Evolutionary conservation across 257 asterid genomes (phyloP).

Genomic region (Craterostigma plantagineum): DNA sequence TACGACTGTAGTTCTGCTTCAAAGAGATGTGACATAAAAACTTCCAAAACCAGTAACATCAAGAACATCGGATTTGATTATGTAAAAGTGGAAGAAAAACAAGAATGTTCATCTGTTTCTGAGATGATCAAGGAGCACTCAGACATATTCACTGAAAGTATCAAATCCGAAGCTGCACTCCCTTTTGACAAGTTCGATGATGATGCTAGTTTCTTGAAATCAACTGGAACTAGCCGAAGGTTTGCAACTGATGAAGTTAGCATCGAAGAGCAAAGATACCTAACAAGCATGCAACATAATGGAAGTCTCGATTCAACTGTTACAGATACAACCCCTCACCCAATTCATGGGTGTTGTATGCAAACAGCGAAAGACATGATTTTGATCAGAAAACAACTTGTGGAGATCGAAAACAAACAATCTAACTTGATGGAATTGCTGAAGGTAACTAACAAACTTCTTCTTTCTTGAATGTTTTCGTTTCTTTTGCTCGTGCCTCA

Average conservation of each 20-base stretch:
- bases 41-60: constrained; percentile 25
- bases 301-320: constrained; percentile 76
- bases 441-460: constrained; percentile 31
- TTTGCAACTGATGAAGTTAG: constrained; percentile 46
- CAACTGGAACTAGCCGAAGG: constrained; percentile 38
- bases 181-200: constrained; percentile 26
- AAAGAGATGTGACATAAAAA: constrained; percentile 34
- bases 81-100: constrained; percentile 58
- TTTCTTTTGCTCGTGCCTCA: too few relatives aligned
- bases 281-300: constrained; percentile 35
- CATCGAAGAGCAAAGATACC: constrained; percentile 50
- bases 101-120: constrained; percentile 54
- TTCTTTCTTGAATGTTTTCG: constrained; percentile 7
- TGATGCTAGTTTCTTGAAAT: constrained; percentile 39
- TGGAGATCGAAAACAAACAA: constrained; percentile 76
- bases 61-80: constrained; percentile 41
- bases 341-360: constrained; percentile 32
- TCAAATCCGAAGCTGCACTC: constrained; percentile 25
- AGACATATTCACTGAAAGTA: constrained; percentile 37
- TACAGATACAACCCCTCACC: constrained; percentile 48
- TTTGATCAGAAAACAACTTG: constrained; percentile 53
- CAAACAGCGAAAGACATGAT: constrained; percentile 53
- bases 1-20: constrained; percentile 58
- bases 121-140: too few relatives aligned
- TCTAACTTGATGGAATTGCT: constrained; percentile 60